Conservation (phyloP, 192 early-diverging fungal genomes). For the Linnemannia hyalina region DNA sequence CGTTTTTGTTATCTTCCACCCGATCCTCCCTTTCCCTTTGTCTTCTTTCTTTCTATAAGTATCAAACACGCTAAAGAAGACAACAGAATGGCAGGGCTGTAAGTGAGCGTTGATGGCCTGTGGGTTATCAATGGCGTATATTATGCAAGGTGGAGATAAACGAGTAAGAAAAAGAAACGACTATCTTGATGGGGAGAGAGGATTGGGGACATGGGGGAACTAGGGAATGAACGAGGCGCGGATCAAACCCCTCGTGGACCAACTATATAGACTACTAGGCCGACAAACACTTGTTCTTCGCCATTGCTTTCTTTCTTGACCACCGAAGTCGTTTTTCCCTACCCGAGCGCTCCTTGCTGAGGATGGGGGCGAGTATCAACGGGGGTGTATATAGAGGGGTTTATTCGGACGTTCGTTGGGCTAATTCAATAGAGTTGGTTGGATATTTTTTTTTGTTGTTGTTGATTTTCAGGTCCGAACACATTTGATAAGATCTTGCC, state of each 20-base stretch:
- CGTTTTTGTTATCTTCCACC: conserved; percentile 1
- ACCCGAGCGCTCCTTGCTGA: neutral
- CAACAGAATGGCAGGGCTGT: neutral
- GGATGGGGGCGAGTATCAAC: neutral
- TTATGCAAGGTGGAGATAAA: conserved; percentile 1
- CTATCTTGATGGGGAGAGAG: conserved; percentile 4
- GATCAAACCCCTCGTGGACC: neutral
- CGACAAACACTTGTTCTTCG: neutral
- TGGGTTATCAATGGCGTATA: conserved; percentile 3
- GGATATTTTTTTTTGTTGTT: neutral
- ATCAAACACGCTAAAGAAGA: neutral
- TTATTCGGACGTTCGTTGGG: conserved; percentile 8
- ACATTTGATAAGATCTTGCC: conserved; percentile 5
- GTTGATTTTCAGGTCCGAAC: conserved; percentile 2
- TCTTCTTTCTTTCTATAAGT: neutral
- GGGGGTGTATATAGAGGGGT: neutral
- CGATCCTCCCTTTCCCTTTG: neutral
- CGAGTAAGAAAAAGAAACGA: neutral
- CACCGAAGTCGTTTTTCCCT: neutral
- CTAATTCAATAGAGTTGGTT: conserved; percentile 3
- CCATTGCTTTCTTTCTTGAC: neutral
- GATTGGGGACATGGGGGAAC: neutral
- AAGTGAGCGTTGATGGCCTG: neutral
- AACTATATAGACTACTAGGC: neutral
- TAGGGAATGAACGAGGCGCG: neutral